Percentiles rank a stretch among this genome's conserved stretches.
Evolutionary conservation across 768 basidiomycete species (phyloP).

Genomic region (Filobasidium floriforme): DNA sequence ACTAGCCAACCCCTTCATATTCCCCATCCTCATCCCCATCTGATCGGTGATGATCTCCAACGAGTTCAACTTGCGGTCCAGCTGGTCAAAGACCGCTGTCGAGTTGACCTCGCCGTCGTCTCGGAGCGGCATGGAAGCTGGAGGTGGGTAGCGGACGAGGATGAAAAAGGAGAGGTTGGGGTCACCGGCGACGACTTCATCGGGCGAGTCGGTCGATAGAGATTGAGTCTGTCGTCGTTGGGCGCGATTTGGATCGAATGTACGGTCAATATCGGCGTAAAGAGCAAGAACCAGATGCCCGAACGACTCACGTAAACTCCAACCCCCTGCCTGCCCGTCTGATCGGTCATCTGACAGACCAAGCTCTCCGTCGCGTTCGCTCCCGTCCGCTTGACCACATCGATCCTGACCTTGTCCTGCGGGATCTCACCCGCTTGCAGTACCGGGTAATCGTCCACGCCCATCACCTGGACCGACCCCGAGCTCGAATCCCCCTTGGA

Average conservation of each 20-base stretch:
- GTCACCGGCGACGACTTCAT: conserved; percentile 19
- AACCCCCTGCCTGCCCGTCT: conserved; percentile 31
- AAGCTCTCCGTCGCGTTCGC: conserved; percentile 31
- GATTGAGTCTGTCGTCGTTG: conserved; percentile 3
- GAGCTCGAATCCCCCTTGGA: conserved; percentile 32
- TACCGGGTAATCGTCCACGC: conserved; percentile 24
- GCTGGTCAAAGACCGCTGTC: background rate
- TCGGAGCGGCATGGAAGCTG: background rate
- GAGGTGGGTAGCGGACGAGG: conserved; percentile 21
- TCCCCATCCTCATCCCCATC: conserved; percentile 36
- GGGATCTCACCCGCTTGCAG: conserved; percentile 22
- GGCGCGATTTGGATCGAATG: no score
- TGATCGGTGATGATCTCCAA: conserved; percentile 29
- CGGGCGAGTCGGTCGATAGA: conserved; percentile 8
- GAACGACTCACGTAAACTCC: conserved; percentile 40
- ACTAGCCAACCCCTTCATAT: conserved; percentile 27
- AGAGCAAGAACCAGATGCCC: no score
- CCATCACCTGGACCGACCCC: conserved; percentile 37
- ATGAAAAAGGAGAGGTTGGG: conserved; percentile 24
- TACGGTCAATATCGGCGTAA: no score
- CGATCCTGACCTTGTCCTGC: conserved; percentile 33
- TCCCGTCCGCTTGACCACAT: conserved; percentile 34
- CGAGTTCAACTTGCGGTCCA: background rate
- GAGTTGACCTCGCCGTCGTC: background rate
- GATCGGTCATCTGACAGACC: conserved; percentile 34